Conservation (phyloP, 1,139 yeast genomes). For the Candida smagusa region DNA sequence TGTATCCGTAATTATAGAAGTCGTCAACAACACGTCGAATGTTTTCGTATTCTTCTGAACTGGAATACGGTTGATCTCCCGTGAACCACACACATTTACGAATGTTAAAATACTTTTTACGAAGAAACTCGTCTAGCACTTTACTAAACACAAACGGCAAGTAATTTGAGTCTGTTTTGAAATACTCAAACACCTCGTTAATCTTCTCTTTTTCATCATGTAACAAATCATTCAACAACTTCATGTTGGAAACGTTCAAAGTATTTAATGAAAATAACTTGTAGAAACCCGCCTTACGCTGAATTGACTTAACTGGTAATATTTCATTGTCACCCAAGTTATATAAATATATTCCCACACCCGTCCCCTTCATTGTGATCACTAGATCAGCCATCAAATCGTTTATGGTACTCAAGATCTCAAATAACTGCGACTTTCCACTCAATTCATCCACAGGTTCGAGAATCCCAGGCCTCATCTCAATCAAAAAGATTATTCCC, state of each 20-base stretch:
- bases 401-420: conserved; percentile 51
- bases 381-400: conserved; percentile 57
- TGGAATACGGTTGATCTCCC: conserved; percentile 33
- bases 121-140: conserved; percentile 33
- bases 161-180: conserved; percentile 9
- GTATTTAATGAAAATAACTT: conserved; percentile 34
- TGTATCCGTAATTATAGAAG: conserved; percentile 18
- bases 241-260: conserved; percentile 40
- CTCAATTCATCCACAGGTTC: conserved; percentile 30
- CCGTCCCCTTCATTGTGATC: conserved; percentile 59
- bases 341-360: conserved; percentile 63
- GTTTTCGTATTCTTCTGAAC: conserved; percentile 24
- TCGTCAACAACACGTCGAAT: conserved; percentile 63
- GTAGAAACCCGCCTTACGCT: conserved; percentile 13
- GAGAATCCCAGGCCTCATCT: conserved; percentile 51
- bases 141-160: conserved; percentile 30
- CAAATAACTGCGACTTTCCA: conserved; percentile 43
- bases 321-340: conserved; percentile 24
- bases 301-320: conserved; percentile 3
- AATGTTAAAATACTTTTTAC: conserved; percentile 29
- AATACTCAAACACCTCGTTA: conserved; percentile 15
- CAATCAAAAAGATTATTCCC: conserved; percentile 62
- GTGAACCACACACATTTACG: conserved; percentile 44
- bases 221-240: conserved; percentile 31
- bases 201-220: conserved; percentile 25